phyloP scores from a whole-genome alignment of 2,329 filamentous ascomycete genomes.

The Fusarium sarcochroum region DNA sequence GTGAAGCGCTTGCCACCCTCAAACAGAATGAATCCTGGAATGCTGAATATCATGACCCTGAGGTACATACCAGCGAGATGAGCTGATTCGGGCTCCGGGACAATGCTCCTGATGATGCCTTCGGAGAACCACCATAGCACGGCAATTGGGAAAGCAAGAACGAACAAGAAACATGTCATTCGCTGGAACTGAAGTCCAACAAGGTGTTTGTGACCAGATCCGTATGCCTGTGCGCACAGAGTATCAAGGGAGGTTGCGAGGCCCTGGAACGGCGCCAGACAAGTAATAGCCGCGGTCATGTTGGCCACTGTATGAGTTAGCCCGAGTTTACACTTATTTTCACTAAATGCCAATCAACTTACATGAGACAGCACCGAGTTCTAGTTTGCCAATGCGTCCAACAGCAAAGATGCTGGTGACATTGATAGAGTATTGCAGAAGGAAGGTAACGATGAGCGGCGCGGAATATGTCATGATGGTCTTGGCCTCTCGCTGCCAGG shows the following conservation, averaged over 20 bases:
- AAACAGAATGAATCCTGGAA: slow-evolving; percentile 82
- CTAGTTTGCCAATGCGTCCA: slow-evolving; percentile 78
- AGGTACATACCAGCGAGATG: slow-evolving; percentile 80
- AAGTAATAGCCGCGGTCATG: slow-evolving; percentile 86
- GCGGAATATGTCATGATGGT: slow-evolving; percentile 80
- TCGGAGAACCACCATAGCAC: slow-evolving; percentile 79
- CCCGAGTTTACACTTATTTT: not conserved
- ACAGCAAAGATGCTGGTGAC: slow-evolving; percentile 85
- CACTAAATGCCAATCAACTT: slow-evolving; percentile 37
- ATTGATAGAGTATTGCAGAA: slow-evolving; percentile 88
- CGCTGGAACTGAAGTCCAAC: slow-evolving; percentile 87
- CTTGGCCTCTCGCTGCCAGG: slow-evolving; percentile 91
- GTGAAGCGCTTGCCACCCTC: slow-evolving; percentile 85
- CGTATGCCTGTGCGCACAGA: slow-evolving; percentile 93
- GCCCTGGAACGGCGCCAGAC: slow-evolving; percentile 84
- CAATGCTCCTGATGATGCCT: slow-evolving; percentile 67
- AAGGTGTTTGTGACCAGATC: slow-evolving; percentile 88
- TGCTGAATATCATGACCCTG: slow-evolving; percentile 78
- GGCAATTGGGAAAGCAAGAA: slow-evolving; percentile 79
- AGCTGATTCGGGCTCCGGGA: slow-evolving; percentile 71
- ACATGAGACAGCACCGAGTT: slow-evolving; percentile 61
- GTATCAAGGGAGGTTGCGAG: slow-evolving; percentile 92
- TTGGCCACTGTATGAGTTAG: slow-evolving; percentile 60
- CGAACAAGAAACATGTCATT: slow-evolving; percentile 83
- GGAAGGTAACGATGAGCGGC: slow-evolving; percentile 78